These are phyloP conservation scores for Sugiyamaella qingdaonensis DNA, from an alignment of 805 yeast species.

Conservation along the genomic window DNA sequence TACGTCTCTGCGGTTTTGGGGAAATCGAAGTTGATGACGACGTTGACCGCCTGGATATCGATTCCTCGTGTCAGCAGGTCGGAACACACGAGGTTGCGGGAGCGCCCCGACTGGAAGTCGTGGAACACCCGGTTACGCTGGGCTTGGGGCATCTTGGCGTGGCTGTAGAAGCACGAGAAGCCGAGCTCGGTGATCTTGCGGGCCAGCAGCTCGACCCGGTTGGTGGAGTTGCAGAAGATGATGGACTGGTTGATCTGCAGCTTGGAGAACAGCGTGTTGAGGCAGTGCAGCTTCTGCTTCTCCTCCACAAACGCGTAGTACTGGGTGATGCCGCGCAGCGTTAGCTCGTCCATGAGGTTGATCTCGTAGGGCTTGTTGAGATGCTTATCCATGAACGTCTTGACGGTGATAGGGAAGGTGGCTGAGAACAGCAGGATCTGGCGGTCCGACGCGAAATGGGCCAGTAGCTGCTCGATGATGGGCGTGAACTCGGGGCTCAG, in stretches of 20 bases:
- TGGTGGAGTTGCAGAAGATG: slow-evolving; percentile 95
- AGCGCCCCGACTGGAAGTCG: slow-evolving; percentile 97
- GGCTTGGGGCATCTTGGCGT: slow-evolving; percentile 95
- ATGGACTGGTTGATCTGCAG: slow-evolving; percentile 94
- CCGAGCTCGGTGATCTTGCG: slow-evolving; percentile 95
- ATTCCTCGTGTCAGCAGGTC: slow-evolving; percentile 97
- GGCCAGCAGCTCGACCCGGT: slow-evolving; percentile 91
- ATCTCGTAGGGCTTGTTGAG: slow-evolving; percentile 90
- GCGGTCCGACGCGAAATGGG: slow-evolving; percentile 70
- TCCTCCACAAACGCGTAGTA: slow-evolving; percentile 98
- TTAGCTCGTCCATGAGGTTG: slow-evolving; percentile 95
- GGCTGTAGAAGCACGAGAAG: slow-evolving; percentile 93
- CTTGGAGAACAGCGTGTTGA: slow-evolving; percentile 90
- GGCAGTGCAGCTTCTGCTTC: slow-evolving; percentile 90
- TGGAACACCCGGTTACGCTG: slow-evolving; percentile 98
- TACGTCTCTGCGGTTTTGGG: slow-evolving; percentile 98
- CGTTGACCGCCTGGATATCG: slow-evolving; percentile 98
- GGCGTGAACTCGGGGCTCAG: slow-evolving; percentile 83
- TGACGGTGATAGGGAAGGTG: slow-evolving; percentile 92
- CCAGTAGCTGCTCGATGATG: slow-evolving; percentile 80
- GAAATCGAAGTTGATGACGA: slow-evolving; percentile 96
- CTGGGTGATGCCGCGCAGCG: slow-evolving; percentile 93
- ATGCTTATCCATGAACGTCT: slow-evolving; percentile 87
- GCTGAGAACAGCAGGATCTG: slow-evolving; percentile 91
- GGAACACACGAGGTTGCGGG: slow-evolving; percentile 94